A percentile compares a stretch with the other conserved stretches of the same genome.
Conservation (phyloP, 345 rosid genomes). For the Gossypium rotundifolium region DNA sequence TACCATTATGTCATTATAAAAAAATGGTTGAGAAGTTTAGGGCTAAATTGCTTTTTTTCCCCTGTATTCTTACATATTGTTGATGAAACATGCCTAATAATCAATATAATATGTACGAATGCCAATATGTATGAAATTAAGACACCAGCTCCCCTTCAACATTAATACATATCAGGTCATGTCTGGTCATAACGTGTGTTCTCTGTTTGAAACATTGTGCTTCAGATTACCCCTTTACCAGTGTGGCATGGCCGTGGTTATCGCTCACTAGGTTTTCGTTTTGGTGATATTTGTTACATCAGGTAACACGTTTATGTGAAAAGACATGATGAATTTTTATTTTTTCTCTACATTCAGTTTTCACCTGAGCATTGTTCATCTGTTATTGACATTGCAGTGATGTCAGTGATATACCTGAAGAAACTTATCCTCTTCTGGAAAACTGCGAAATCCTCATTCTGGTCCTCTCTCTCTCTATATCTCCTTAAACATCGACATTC, state of each 20-base stretch:
- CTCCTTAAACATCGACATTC: not conserved
- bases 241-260: conserved; percentile 89
- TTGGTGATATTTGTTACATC: conserved; percentile 76
- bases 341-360: not conserved
- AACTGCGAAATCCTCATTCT: conserved; percentile 64
- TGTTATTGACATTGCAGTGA: conserved; percentile 43
- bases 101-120: not conserved
- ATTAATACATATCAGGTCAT: not conserved
- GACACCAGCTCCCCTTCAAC: not conserved
- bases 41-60: not conserved
- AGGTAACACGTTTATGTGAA: conserved; percentile 38
- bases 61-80: not conserved
- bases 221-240: conserved; percentile 78
- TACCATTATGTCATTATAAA: not conserved
- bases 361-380: not conserved
- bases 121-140: not conserved
- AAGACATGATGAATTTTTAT: not conserved
- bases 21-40: not conserved
- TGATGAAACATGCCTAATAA: not conserved
- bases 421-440: conserved; percentile 74
- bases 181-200: not conserved
- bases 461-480: conserved; percentile 29
- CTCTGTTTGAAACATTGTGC: conserved; percentile 16
- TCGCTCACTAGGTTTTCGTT: conserved; percentile 89
- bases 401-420: conserved; percentile 85